Base-by-base conservation (phyloP, 1,284 basidiomycete genomes). In the Volvariella volvacea region DNA sequence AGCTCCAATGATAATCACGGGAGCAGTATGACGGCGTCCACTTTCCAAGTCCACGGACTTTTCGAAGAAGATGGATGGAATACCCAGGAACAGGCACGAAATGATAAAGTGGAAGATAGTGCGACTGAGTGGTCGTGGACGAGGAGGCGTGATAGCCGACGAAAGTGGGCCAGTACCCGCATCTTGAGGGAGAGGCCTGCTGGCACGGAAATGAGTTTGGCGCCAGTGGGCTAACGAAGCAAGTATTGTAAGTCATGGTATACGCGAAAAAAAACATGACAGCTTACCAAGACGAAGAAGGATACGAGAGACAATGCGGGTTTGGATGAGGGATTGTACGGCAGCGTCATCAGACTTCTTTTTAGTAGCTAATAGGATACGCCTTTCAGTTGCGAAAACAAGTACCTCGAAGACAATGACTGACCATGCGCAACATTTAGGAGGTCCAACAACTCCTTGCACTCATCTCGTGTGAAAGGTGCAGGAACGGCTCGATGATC, bases 381-480 rank as follows among this genome's bases (percentile, higher is more conserved):
- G 25, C 12, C 6, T 12, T 28, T 28, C 6, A 12, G 12, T 28
- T 28, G 25, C 6, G 6, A 12, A 6, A 28, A 28, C 25, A 28
- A 6, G 12, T 12, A 28, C 6, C 6, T 8, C 41, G 17, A 28
- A 48, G 52, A 28, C 51, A 33, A 38, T 22, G 8, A 41, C 45
- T n/a, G 39, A 50, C 57, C 55, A 42, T 57, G 62, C 53, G 75
- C 76, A 16, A 77, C 70, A 33, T 69, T 68, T 34, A 88, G 65
- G n/a, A 88, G 59, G 12, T 61, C 66, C 59, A 78, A 72, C 37
- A 88, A 66, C 50, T 87, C 81, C 42, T 82, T 76, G 53, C 83
- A 88, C 55, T 88, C 86, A 8, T 78, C 77, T 43, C 80, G 82
- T 6, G 70, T 71, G 57, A 88, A 88, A 0, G 85, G 83, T 0